A percentile compares a stretch with the other conserved stretches of the same genome.
Evolutionary conservation across 106 monocot genomes (phyloP).

Genomic region (Xerophyta viscosa): DNA sequence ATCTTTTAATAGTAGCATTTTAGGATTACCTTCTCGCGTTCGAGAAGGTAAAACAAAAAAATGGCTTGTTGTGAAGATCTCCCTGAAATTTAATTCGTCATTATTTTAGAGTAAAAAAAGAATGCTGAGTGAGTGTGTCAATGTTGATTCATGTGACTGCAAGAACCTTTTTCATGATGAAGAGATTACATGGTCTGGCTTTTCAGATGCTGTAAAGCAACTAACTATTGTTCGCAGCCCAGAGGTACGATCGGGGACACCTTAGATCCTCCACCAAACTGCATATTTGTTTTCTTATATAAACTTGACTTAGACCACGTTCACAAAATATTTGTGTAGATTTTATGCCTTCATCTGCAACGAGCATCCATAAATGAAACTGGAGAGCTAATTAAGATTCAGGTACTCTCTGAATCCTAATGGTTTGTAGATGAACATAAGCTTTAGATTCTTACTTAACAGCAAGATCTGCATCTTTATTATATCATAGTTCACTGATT

Average conservation of each 20-base stretch:
- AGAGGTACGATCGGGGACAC: conserved; percentile 66
- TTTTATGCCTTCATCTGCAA: conserved; percentile 87
- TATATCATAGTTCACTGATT: conserved; percentile 11
- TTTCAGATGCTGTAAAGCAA: conserved; percentile 57
- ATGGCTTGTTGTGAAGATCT: no score
- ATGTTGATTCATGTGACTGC: conserved; percentile 70
- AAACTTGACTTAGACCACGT: background rate
- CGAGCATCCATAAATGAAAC: conserved; percentile 50
- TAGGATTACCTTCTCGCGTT: background rate
- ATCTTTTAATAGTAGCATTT: background rate
- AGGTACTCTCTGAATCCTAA: no score
- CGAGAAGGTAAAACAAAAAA: no score
- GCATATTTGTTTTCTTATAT: background rate
- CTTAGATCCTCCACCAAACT: background rate
- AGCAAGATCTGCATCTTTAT: no score
- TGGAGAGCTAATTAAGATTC: conserved; percentile 71
- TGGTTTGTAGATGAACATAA: no score
- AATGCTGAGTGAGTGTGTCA: conserved; percentile 40
- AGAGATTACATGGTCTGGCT: conserved; percentile 33
- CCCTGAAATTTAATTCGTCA: no score
- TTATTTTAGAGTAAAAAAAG: conserved; percentile 47
- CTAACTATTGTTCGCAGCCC: conserved; percentile 52
- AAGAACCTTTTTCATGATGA: conserved; percentile 38
- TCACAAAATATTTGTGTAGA: conserved; percentile 20
- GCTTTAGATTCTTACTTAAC: no score